Percentiles rank a stretch among this genome's conserved stretches.
Evolutionary conservation across 2,329 filamentous ascomycete genomes (phyloP).

Genomic region (Xylaria sp.): DNA sequence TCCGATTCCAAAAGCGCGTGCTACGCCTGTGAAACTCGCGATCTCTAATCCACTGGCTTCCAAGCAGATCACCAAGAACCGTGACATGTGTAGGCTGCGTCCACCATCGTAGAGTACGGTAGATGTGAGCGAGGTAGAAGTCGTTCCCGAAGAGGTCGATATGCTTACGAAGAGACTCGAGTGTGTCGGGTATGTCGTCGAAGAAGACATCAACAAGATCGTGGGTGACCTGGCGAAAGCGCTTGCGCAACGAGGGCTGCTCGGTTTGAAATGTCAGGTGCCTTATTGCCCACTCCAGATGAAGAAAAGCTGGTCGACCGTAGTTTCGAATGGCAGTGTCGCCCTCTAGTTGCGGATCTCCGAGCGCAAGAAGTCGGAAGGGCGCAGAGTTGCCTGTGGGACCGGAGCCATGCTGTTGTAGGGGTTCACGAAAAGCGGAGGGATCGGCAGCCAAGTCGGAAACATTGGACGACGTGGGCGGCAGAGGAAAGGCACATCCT

Average conservation of each 20-base stretch:
- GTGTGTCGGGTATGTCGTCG: constrained; percentile 73
- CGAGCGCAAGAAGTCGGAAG: constrained; percentile 87
- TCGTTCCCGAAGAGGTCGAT: constrained; percentile 94
- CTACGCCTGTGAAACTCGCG: constrained; percentile 82
- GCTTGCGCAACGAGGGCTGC: constrained; percentile 60
- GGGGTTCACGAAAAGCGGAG: constrained; percentile 52
- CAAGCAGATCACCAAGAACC: constrained; percentile 89
- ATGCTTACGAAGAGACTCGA: constrained; percentile 77
- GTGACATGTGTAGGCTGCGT: constrained; percentile 84
- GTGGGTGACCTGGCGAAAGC: constrained; percentile 64
- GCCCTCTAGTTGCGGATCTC: constrained; percentile 93
- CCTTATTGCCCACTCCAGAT: constrained; percentile 58
- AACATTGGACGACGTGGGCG: constrained; percentile 41
- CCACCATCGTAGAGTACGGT: constrained; percentile 86
- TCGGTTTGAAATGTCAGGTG: constrained; percentile 60
- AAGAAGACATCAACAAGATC: constrained; percentile 69
- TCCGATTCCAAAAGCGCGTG: constrained; percentile 80
- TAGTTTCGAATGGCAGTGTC: constrained; percentile 80
- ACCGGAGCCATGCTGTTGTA: constrained; percentile 48
- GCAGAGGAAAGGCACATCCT: constrained; percentile 80
- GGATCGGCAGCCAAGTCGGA: constrained; percentile 29
- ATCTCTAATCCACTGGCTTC: constrained; percentile 93
- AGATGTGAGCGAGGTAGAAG: constrained; percentile 92
- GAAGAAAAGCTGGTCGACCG: constrained; percentile 63
- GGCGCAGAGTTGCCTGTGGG: constrained; percentile 64